phyloP scores from a whole-genome alignment of 345 rosid genomes.

The Brassica cretica region DNA sequence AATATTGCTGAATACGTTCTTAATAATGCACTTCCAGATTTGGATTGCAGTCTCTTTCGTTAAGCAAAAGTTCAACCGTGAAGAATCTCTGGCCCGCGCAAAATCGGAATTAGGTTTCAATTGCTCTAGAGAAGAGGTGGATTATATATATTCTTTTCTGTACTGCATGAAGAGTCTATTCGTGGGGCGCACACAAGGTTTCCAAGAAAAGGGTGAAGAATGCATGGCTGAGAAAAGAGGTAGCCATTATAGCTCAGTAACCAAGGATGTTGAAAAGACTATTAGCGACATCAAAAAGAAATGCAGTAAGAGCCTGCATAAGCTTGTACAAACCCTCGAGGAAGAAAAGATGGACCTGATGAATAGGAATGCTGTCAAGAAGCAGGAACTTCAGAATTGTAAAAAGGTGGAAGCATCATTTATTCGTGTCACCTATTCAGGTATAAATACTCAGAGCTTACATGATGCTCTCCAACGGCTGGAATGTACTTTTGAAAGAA shows the following conservation, averaged over 20 bases:
- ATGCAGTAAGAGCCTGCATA: conserved; percentile 49
- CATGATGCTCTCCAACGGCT: conserved; percentile 48
- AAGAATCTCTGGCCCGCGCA: conserved; percentile 67
- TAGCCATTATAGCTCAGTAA: conserved; percentile 43
- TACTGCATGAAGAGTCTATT: conserved; percentile 63
- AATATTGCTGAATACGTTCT: conserved; percentile 23
- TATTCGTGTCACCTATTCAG: conserved; percentile 44
- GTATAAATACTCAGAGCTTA: conserved; percentile 34
- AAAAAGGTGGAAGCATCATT: conserved; percentile 52
- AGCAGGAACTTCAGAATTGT: conserved; percentile 46
- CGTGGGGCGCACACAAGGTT: conserved; percentile 37
- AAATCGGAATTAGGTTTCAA: conserved; percentile 57
- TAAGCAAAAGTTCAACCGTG: conserved; percentile 62
- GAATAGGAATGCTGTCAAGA: conserved; percentile 46
- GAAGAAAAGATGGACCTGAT: conserved; percentile 43
- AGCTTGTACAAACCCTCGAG: conserved; percentile 48
- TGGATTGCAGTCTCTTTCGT: conserved; percentile 80
- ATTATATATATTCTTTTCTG: conserved; percentile 55
- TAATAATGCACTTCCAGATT: conserved; percentile 50
- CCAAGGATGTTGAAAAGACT: conserved; percentile 52
- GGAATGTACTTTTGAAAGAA: conserved; percentile 48
- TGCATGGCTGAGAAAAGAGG: conserved; percentile 37
- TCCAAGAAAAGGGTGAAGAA: conserved; percentile 39
- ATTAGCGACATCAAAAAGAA: conserved; percentile 51
- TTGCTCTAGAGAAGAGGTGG: conserved; percentile 70